A percentile compares a stretch with the other conserved stretches of the same genome.
phyloP scores from a whole-genome alignment of 1,284 basidiomycete genomes.

The Wallemia ichthyophaga region DNA sequence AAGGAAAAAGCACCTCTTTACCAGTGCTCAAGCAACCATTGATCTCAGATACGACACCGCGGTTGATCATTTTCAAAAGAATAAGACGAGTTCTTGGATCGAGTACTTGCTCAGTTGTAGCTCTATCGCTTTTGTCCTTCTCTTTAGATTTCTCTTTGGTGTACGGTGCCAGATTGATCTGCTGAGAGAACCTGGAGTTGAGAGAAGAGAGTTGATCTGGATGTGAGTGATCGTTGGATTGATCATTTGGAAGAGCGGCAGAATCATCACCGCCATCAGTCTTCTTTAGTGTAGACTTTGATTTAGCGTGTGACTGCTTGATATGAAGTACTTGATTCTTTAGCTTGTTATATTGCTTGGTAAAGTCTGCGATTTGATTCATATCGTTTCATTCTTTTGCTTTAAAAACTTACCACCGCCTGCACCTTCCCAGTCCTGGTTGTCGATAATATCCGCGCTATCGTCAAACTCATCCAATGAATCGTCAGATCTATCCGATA shows the following conservation, averaged over 20 bases:
- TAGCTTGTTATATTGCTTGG: constrained; percentile 80
- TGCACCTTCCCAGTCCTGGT: constrained; percentile 74
- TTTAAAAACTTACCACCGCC: constrained; percentile 26
- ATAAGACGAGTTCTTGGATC: constrained; percentile 71
- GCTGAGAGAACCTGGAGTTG: constrained; percentile 1
- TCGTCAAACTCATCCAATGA: background rate
- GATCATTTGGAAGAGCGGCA: constrained; percentile 40
- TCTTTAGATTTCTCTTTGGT: constrained; percentile 40
- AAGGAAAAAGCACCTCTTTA: constrained; percentile 38
- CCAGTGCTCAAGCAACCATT: constrained; percentile 84
- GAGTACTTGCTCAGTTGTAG: constrained; percentile 76
- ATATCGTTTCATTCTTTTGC: constrained; percentile 3
- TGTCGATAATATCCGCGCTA: constrained; percentile 26
- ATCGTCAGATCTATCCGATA: no score
- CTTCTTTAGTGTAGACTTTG: constrained; percentile 20
- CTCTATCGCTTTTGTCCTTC: constrained; percentile 79
- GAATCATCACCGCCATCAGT: constrained; percentile 24
- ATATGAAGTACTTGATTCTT: constrained; percentile 33
- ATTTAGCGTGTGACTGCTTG: constrained; percentile 28
- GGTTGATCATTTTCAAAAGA: constrained; percentile 70
- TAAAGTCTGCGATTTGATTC: constrained; percentile 46
- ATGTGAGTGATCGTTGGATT: background rate
- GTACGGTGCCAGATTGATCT: constrained; percentile 1
- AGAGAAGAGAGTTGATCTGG: constrained; percentile 1
- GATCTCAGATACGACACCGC: constrained; percentile 52